Conservation (phyloP, 2,329 filamentous ascomycete species). For the Thielaviopsis euricoi region DNA sequence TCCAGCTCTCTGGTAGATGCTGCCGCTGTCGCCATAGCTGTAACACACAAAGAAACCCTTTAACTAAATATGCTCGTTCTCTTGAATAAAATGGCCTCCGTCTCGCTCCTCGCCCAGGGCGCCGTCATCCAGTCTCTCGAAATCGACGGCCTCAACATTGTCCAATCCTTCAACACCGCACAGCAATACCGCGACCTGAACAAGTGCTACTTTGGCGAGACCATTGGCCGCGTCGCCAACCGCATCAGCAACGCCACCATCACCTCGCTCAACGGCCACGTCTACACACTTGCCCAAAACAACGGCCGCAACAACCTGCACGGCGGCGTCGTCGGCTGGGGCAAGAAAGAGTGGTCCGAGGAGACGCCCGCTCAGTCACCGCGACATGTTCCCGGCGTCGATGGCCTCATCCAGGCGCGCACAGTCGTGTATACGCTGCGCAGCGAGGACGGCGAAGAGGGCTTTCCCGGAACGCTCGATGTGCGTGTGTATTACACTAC, state of each 20-base stretch:
- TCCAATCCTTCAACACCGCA: conserved; percentile 65
- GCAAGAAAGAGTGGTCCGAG: conserved; percentile 51
- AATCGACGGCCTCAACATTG: conserved; percentile 68
- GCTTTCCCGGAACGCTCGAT: conserved; percentile 75
- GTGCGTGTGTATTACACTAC: conserved; percentile 63
- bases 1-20: no score
- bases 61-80: no score
- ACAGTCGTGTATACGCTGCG: conserved; percentile 35
- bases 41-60: no score
- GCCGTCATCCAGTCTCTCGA: conserved; percentile 69
- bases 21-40: no score
- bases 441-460: conserved; percentile 72
- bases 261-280: conserved; percentile 50
- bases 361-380: conserved; percentile 36
- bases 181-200: conserved; percentile 64
- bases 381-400: conserved; percentile 30
- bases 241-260: conserved; percentile 59
- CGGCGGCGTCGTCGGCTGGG: conserved; percentile 62
- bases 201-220: conserved; percentile 74
- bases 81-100: conserved; percentile 22
- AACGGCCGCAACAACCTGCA: conserved; percentile 63
- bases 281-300: conserved; percentile 58
- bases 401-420: conserved; percentile 48
- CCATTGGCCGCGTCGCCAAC: conserved; percentile 75
- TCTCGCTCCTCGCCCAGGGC: conserved; percentile 56